Conservation (phyloP, 805 yeast genomes). For the Sugiyamaella mastotermitis region DNA sequence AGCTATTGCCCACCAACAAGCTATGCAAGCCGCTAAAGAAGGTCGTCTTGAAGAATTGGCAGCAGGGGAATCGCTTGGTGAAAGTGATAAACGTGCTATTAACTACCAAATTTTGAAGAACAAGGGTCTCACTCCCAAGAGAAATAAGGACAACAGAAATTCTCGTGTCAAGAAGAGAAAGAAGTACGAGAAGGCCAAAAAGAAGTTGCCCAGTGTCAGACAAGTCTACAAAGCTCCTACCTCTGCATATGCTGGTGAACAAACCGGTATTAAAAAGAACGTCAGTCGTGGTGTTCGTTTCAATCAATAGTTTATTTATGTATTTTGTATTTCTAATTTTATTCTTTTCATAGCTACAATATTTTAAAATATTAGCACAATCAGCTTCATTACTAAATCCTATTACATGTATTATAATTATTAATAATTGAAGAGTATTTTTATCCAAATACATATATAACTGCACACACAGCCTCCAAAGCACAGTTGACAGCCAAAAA, state of each 20-base stretch:
- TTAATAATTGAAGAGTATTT: no score
- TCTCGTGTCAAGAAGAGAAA: conserved; percentile 97
- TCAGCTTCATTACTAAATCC: no score
- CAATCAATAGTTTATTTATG: conserved; percentile 16
- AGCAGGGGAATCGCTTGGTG: conserved; percentile 51
- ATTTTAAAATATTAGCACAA: conserved; percentile 3
- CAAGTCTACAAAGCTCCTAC: conserved; percentile 73
- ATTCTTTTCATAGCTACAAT: not conserved
- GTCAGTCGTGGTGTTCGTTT: conserved; percentile 82
- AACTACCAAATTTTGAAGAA: conserved; percentile 93
- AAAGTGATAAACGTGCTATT: conserved; percentile 88
- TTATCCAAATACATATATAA: no score
- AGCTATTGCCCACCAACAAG: conserved; percentile 58
- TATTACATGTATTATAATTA: no score
- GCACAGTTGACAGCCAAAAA: no score
- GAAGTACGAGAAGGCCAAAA: conserved; percentile 91
- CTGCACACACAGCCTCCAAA: no score
- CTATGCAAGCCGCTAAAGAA: conserved; percentile 73
- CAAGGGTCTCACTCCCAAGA: conserved; percentile 89
- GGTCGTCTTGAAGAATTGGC: conserved; percentile 72
- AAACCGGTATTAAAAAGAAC: conserved; percentile 96
- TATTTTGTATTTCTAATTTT: not conserved
- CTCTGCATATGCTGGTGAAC: conserved; percentile 87
- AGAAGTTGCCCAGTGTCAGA: conserved; percentile 85
- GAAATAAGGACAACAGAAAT: conserved; percentile 91